phyloP scores from a whole-genome alignment of 345 rosid genomes.

The Brassica cretica region DNA sequence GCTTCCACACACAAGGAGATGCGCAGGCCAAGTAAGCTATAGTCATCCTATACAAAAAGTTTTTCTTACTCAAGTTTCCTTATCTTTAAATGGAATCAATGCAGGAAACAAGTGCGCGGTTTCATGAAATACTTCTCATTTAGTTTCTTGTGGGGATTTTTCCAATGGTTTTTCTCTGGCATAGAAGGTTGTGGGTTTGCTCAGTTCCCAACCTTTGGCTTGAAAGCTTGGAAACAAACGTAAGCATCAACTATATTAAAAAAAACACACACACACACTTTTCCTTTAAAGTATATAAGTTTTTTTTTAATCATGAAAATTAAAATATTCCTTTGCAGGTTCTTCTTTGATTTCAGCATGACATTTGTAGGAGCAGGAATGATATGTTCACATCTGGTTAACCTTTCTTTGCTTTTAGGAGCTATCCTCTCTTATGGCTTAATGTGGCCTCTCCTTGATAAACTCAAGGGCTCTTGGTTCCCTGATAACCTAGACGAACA shows the following conservation, averaged over 20 bases:
- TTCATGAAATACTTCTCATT: slow-evolving; percentile 72
- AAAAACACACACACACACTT: background rate
- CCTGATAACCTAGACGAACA: slow-evolving; percentile 57
- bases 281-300: background rate
- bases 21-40: slow-evolving; percentile 59
- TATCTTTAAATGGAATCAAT: background rate
- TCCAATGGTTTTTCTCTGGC: slow-evolving; percentile 85
- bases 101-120: slow-evolving; percentile 79
- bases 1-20: slow-evolving; percentile 84
- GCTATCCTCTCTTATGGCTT: slow-evolving; percentile 77
- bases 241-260: slow-evolving; percentile 24
- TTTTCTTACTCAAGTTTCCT: slow-evolving; percentile 7
- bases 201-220: slow-evolving; percentile 83
- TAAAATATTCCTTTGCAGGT: slow-evolving; percentile 43
- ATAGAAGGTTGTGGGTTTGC: slow-evolving; percentile 70
- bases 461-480: slow-evolving; percentile 80
- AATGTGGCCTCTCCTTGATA: slow-evolving; percentile 86
- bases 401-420: slow-evolving; percentile 79
- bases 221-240: slow-evolving; percentile 89
- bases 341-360: slow-evolving; percentile 83
- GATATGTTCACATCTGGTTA: slow-evolving; percentile 91
- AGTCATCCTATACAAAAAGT: background rate
- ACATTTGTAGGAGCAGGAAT: slow-evolving; percentile 92
- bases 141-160: slow-evolving; percentile 89
- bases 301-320: background rate